Percentiles rank a stretch among this genome's conserved stretches.
Evolutionary conservation across 1,284 basidiomycete species (phyloP).

Genomic region (Ceratobasidium sp.): DNA sequence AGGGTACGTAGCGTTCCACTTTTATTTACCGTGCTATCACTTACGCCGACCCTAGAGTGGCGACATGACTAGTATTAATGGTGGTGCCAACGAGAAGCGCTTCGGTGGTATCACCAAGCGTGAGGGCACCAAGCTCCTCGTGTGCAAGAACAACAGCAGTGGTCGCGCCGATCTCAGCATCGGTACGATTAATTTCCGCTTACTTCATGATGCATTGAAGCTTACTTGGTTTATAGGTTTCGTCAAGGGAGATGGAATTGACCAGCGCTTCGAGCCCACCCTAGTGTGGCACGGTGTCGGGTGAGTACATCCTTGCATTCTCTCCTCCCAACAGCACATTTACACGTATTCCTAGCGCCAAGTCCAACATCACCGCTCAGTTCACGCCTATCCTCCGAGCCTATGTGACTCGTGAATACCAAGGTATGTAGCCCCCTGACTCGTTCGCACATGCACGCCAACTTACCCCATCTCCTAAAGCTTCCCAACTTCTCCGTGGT

Average conservation of each 20-base stretch:
- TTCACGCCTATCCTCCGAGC: conserved; percentile 34
- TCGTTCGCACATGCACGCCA: too few species aligned
- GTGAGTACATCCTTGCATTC: background rate
- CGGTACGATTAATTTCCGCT: background rate
- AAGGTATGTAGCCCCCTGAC: background rate
- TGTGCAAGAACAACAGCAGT: conserved; percentile 23
- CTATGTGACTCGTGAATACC: conserved; percentile 31
- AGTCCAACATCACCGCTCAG: conserved; percentile 29
- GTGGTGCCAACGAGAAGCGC: background rate
- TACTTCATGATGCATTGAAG: background rate
- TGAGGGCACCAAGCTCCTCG: conserved; percentile 18
- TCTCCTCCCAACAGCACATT: background rate
- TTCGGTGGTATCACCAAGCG: conserved; percentile 18
- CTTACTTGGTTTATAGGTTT: background rate
- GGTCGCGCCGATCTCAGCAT: conserved; percentile 25
- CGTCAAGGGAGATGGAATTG: conserved; percentile 31
- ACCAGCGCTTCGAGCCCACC: conserved; percentile 8
- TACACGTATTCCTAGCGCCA: conserved; percentile 1
- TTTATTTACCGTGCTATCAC: background rate
- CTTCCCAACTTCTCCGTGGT: conserved; percentile 26
- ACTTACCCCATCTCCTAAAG: background rate
- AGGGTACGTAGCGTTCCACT: background rate
- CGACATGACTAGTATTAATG: conserved; percentile 14
- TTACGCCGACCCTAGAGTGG: background rate
- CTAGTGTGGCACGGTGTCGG: conserved; percentile 27